A percentile compares a stretch with the other conserved stretches of the same genome.
phyloP scores from a whole-genome alignment of 2,329 filamentous ascomycete genomes.

The Stachybotrys echinatus region DNA sequence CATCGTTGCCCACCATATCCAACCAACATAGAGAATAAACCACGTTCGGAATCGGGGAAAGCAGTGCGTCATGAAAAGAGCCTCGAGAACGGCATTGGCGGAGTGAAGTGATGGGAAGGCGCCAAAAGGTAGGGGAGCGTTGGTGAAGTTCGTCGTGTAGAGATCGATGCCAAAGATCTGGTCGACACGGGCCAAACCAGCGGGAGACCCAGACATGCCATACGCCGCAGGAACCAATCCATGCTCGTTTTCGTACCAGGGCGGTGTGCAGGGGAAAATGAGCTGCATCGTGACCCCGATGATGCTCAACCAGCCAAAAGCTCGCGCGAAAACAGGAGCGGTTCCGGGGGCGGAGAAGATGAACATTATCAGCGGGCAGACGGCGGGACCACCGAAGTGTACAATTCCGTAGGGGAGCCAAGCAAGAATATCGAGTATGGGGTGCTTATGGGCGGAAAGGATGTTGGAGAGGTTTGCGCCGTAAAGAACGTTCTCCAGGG shows the following conservation, averaged over 20 bases:
- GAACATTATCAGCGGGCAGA: constrained; percentile 77
- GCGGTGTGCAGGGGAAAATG: constrained; percentile 86
- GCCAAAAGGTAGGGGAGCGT: constrained; percentile 86
- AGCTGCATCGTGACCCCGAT: constrained; percentile 83
- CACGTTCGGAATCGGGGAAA: constrained; percentile 78
- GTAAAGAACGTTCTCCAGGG: constrained; percentile 93
- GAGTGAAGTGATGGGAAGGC: constrained; percentile 93
- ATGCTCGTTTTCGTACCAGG: constrained; percentile 95
- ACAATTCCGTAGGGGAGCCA: constrained; percentile 92
- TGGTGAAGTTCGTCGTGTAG: constrained; percentile 88
- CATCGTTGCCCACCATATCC: constrained; percentile 99
- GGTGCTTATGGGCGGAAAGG: constrained; percentile 81
- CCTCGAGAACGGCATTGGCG: constrained; percentile 81
- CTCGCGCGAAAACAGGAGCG: constrained; percentile 75
- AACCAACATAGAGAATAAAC: constrained; percentile 79
- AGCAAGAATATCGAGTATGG: constrained; percentile 78
- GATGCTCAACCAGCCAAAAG: constrained; percentile 91
- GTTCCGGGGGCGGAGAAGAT: constrained; percentile 84
- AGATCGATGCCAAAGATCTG: constrained; percentile 84
- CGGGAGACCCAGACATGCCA: constrained; percentile 82
- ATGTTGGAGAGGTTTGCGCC: constrained; percentile 95
- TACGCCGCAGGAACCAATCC: constrained; percentile 89
- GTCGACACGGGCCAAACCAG: constrained; percentile 84
- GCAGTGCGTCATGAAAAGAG: constrained; percentile 86
- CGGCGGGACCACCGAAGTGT: constrained; percentile 80